phyloP scores from a whole-genome alignment of 2,329 filamentous ascomycete species.

The Aspergillus niger region DNA sequence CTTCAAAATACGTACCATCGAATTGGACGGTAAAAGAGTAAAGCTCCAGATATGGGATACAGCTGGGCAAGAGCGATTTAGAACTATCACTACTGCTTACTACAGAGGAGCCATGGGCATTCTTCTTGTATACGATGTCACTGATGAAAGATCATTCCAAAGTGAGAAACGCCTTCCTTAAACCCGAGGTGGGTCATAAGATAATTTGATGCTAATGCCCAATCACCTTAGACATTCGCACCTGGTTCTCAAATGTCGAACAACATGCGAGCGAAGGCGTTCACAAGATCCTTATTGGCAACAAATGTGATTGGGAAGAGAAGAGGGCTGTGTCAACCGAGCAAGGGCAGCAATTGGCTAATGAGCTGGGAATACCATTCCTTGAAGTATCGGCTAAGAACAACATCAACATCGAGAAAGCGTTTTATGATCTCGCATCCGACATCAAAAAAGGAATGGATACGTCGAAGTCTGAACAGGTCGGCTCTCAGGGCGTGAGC shows the following conservation, averaged over 20 bases:
- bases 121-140: slow-evolving; percentile 96
- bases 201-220: slow-evolving; percentile 14
- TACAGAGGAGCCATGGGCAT: slow-evolving; percentile 99
- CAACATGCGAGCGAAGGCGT: slow-evolving; percentile 98
- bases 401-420: slow-evolving; percentile 99
- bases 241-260: slow-evolving; percentile 99
- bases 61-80: slow-evolving; percentile 95
- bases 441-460: slow-evolving; percentile 99
- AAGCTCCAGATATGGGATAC: slow-evolving; percentile 99
- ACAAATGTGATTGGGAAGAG: slow-evolving; percentile 99
- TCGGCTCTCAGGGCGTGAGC: slow-evolving; percentile 63
- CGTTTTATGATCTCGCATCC: slow-evolving; percentile 90
- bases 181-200: not conserved
- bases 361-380: slow-evolving; percentile 96
- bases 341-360: slow-evolving; percentile 86
- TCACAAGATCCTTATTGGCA: slow-evolving; percentile 99
- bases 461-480: slow-evolving; percentile 75
- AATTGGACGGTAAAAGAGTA: slow-evolving; percentile 96
- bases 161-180: slow-evolving; percentile 60
- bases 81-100: slow-evolving; percentile 98
- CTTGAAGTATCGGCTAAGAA: slow-evolving; percentile 98
- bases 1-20: slow-evolving; percentile 99
- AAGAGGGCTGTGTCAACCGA: slow-evolving; percentile 93
- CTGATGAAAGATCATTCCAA: slow-evolving; percentile 92
- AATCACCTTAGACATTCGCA: slow-evolving; percentile 77